A percentile compares a stretch with the other conserved stretches of the same genome.
phyloP scores from a whole-genome alignment of 2,329 filamentous ascomycete species.

The Fusarium domesticum region DNA sequence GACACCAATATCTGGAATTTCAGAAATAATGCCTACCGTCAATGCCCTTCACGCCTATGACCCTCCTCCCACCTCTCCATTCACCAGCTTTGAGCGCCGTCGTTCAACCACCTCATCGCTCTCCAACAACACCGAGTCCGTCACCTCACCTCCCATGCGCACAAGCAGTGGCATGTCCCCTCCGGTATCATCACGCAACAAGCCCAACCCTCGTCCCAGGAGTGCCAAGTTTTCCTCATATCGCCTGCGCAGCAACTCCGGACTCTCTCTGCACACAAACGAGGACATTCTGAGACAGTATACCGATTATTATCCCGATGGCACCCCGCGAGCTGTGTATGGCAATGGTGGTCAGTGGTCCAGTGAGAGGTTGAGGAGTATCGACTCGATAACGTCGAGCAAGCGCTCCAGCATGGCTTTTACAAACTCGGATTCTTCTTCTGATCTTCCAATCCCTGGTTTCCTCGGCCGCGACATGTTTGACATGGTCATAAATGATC shows the following conservation, averaged over 20 bases:
- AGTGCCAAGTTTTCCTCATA: constrained; percentile 31
- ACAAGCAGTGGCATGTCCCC: constrained; percentile 10
- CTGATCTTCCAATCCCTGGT: constrained; percentile 38
- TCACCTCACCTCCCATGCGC: constrained; percentile 4
- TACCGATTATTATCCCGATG: constrained; percentile 44
- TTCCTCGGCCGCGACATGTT: constrained; percentile 51
- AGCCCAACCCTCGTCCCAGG: constrained; percentile 23
- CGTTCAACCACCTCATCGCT: constrained; percentile 22
- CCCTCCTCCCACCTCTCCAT: constrained; percentile 24
- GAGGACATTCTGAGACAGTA: constrained; percentile 44
- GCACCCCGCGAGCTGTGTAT: constrained; percentile 31
- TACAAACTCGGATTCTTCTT: constrained; percentile 27
- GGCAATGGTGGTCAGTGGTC: constrained; percentile 14
- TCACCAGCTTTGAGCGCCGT: constrained; percentile 28
- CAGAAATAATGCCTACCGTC: constrained; percentile 23
- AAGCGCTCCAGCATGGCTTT: constrained; percentile 28
- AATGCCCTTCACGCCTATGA: constrained; percentile 26
- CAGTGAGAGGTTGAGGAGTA: constrained; percentile 27
- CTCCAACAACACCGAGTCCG: constrained; percentile 17
- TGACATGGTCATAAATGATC: constrained; percentile 48
- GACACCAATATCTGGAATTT: neutral
- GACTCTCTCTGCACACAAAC: constrained; percentile 45
- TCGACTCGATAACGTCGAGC: constrained; percentile 29
- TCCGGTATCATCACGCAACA: constrained; percentile 21
- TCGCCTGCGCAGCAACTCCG: constrained; percentile 45